Conservation (phyloP, 139 green algal species). For the Mesotaenium endlicherianum region DNA sequence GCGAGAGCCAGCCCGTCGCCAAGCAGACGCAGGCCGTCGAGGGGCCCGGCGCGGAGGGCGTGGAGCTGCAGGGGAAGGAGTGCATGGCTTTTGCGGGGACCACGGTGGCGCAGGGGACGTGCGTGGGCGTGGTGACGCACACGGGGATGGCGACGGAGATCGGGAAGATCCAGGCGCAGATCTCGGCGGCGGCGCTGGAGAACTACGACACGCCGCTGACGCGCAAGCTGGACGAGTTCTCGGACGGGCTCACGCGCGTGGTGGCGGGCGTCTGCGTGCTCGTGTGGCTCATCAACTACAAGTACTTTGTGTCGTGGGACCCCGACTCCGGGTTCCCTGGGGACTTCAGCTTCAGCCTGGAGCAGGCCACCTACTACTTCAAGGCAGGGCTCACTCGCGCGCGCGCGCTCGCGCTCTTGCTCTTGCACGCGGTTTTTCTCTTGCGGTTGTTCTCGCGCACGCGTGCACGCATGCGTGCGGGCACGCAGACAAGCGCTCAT, state of each 20-base stretch:
- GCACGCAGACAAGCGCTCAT: too few relatives aligned
- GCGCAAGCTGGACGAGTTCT: slow-evolving; percentile 96
- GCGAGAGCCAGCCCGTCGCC: slow-evolving; percentile 64
- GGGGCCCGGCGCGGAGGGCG: neutral
- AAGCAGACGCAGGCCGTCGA: slow-evolving; percentile 9
- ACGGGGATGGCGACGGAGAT: slow-evolving; percentile 97
- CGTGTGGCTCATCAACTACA: slow-evolving; percentile 98
- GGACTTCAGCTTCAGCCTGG: slow-evolving; percentile 52
- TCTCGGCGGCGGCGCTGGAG: slow-evolving; percentile 70
- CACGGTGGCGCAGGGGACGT: slow-evolving; percentile 79
- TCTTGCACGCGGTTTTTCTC: too few relatives aligned
- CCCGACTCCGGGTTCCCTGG: neutral
- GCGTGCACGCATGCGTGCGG: too few relatives aligned
- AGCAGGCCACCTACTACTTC: slow-evolving; percentile 69
- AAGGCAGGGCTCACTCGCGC: slow-evolving; percentile 61
- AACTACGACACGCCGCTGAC: slow-evolving; percentile 94
- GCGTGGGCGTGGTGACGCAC: slow-evolving; percentile 71
- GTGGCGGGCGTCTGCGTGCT: slow-evolving; percentile 91
- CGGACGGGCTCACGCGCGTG: slow-evolving; percentile 88
- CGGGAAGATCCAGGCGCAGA: slow-evolving; percentile 85
- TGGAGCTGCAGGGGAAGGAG: slow-evolving; percentile 77
- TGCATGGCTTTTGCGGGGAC: slow-evolving; percentile 96
- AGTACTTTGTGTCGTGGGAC: slow-evolving; percentile 74
- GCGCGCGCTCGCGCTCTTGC: too few relatives aligned
- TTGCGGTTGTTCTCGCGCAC: too few relatives aligned